Percentiles rank a stretch among this genome's conserved stretches.
Evolutionary conservation across 345 rosid species (phyloP).

Genomic region (Camelina sativa): DNA sequence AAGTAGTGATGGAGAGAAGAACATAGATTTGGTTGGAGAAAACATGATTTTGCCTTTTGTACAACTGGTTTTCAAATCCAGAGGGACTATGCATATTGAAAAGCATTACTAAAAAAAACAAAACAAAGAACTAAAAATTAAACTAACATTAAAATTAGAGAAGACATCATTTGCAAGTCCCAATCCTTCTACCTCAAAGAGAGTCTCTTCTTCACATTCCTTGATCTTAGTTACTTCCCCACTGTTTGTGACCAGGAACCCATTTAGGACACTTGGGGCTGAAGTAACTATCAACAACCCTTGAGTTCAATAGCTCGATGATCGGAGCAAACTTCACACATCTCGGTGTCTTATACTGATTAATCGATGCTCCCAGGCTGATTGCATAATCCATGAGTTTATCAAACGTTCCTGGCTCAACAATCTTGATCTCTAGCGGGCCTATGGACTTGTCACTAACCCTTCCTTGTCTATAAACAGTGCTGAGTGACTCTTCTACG

Average conservation of each 20-base stretch:
- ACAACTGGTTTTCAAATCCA: constrained; percentile 37
- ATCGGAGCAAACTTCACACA: constrained; percentile 94
- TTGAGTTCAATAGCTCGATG: constrained; percentile 81
- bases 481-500: constrained; percentile 84
- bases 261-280: constrained; percentile 98
- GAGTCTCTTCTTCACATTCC: constrained; percentile 29
- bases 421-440: constrained; percentile 89
- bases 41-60: constrained; percentile 38
- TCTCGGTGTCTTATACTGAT: constrained; percentile 96
- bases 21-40: constrained; percentile 36
- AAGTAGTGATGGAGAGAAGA: constrained; percentile 26
- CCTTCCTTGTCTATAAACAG: constrained; percentile 92
- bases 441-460: constrained; percentile 89
- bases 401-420: constrained; percentile 88
- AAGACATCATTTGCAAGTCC: constrained; percentile 32
- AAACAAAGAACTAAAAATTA: not conserved
- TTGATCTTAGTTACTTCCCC: constrained; percentile 52
- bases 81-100: constrained; percentile 35
- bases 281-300: constrained; percentile 64
- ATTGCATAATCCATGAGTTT: constrained; percentile 97
- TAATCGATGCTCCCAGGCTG: constrained; percentile 89
- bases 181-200: constrained; percentile 36
- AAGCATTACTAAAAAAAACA: constrained; percentile 8
- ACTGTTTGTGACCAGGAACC: constrained; percentile 93
- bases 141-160: constrained; percentile 35